phyloP scores from a whole-genome alignment of 139 green algal species.

The Coccomyxa sp. region DNA sequence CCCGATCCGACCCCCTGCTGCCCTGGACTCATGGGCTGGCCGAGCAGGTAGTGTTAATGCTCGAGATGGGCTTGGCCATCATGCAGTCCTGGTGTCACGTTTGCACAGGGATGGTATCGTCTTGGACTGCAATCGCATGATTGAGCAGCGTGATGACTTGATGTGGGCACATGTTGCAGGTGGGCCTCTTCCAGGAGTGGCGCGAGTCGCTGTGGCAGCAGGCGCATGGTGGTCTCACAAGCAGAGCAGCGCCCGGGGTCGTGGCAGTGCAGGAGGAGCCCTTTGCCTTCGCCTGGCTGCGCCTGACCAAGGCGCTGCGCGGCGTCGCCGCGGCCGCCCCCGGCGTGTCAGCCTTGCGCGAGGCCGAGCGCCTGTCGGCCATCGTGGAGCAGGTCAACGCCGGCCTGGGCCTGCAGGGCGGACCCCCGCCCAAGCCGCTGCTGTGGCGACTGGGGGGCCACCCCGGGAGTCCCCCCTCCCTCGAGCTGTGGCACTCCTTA shows the following conservation, averaged over 20 bases:
- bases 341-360: too few relatives aligned
- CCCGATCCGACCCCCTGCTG: too few relatives aligned
- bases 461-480: constrained; percentile 56
- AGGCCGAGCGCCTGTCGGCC: too few relatives aligned
- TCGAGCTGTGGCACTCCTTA: constrained; percentile 26
- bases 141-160: neutral
- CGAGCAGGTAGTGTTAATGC: too few relatives aligned
- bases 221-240: constrained; percentile 31
- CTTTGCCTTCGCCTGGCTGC: constrained; percentile 56
- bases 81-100: too few relatives aligned
- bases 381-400: neutral
- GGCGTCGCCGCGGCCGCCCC: constrained; percentile 17
- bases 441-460: constrained; percentile 75
- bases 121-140: neutral
- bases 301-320: constrained; percentile 37
- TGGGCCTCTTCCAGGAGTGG: constrained; percentile 42
- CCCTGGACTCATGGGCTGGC: too few relatives aligned
- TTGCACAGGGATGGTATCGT: too few relatives aligned
- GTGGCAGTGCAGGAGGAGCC: constrained; percentile 28
- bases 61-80: too few relatives aligned
- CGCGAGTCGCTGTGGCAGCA: constrained; percentile 38
- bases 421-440: constrained; percentile 49
- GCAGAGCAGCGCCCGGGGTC: neutral
- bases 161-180: constrained; percentile 16
- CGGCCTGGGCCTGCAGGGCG: constrained; percentile 28